Evolutionary conservation across 2,329 filamentous ascomycete species (phyloP), one percentile per base, ranked within the genome.

Genomic region (Helminthosporium solani): DNA sequence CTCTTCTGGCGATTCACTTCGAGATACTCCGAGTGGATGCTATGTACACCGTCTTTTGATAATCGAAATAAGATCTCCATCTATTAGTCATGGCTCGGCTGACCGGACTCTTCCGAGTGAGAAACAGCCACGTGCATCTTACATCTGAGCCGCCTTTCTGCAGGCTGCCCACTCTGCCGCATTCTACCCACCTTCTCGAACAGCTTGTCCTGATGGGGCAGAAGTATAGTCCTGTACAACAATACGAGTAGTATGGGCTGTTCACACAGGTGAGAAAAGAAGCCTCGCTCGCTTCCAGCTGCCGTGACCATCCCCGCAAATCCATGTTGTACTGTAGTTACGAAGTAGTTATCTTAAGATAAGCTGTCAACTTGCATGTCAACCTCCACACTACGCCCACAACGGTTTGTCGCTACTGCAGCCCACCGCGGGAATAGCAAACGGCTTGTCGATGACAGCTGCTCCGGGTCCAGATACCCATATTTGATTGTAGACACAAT

Each of bases 381-480:
- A 19, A 42, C 45, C 57, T 60, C 57, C 60, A 57, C 61, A 58
- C 51, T 54, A 53, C 42, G 28, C 37, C 52, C 33, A 33, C 39
- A 28, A 37, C 41, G 48, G 49, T 33, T 44, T 42, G 33, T 52
- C 52, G 48, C 53, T 63, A 62, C 54, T 60, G 54, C 60, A 57
- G 25, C 19, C 54, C 54, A 42, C 33, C 36, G 44, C 48, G 33
- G 46, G 47, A 19, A 16, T 12, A 27, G 28, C 25, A 21, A 38
- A 47, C 30, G 18, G 21, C 39, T 41, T 31, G 18, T 42, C 36
- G 33, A 34, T 11, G 12, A 31, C 8, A 31, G 9, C 5, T 4
- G 9, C 28, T 12, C 14, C 14, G 14, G 7, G 28, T 6, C 4
- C 12, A 31, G 28, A 31, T 31, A 14, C 28, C 28, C 28, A 31